These are phyloP conservation scores for Limnanthes douglasii DNA, from an alignment of 345 rosid genomes.

Conservation along the genomic window DNA sequence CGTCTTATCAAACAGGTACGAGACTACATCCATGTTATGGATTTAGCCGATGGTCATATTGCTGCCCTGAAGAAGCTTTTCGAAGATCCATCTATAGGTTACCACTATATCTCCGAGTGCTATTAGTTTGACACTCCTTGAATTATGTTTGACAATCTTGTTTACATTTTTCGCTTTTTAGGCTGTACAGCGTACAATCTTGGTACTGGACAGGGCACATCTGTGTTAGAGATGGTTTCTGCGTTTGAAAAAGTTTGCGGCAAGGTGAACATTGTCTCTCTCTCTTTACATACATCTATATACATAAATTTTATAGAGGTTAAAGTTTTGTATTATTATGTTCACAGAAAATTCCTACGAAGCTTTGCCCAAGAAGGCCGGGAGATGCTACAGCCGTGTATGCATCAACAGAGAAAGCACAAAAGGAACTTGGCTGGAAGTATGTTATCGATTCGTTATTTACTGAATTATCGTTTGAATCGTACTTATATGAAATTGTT, in stretches of 20 bases:
- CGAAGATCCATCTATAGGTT: slow-evolving; percentile 23
- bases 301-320: background rate
- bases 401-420: slow-evolving; percentile 65
- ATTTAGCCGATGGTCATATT: slow-evolving; percentile 88
- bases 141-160: background rate
- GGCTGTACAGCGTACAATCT: slow-evolving; percentile 82
- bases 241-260: slow-evolving; percentile 89
- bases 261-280: slow-evolving; percentile 36
- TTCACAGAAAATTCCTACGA: slow-evolving; percentile 69
- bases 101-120: background rate
- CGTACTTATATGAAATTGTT: no score
- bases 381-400: slow-evolving; percentile 92
- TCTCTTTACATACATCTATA: background rate
- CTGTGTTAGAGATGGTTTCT: slow-evolving; percentile 88
- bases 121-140: background rate
- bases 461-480: no score
- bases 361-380: slow-evolving; percentile 68
- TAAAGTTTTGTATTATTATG: background rate
- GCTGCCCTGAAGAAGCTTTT: slow-evolving; percentile 71
- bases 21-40: slow-evolving; percentile 95
- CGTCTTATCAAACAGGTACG: slow-evolving; percentile 35
- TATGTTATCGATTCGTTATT: slow-evolving; percentile 18
- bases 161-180: slow-evolving; percentile 11
- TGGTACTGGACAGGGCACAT: slow-evolving; percentile 80
- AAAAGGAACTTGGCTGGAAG: slow-evolving; percentile 90